These are phyloP conservation scores for Lachancea sp. DNA, from an alignment of 805 yeast species.

Conservation along the genomic window DNA sequence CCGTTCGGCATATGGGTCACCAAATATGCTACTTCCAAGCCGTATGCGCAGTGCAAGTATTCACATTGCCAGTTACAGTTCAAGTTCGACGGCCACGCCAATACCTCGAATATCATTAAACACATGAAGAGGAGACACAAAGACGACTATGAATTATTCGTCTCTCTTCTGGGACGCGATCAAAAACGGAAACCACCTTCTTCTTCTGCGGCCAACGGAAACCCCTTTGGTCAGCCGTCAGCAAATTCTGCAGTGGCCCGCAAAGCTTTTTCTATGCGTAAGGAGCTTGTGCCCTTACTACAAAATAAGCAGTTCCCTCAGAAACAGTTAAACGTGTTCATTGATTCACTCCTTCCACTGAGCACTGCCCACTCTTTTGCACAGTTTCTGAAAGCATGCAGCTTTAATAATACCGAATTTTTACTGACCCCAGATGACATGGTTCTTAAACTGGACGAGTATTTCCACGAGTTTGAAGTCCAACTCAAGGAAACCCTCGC, in stretches of 20 bases:
- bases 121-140: slow-evolving; percentile 12
- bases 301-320: slow-evolving; percentile 9
- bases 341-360: slow-evolving; percentile 11
- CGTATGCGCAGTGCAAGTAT: slow-evolving; percentile 14
- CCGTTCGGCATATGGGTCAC: slow-evolving; percentile 17
- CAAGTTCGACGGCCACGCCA: slow-evolving; percentile 12
- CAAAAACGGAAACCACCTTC: slow-evolving; percentile 7
- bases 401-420: slow-evolving; percentile 7
- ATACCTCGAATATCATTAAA: slow-evolving; percentile 13
- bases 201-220: background rate
- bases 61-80: slow-evolving; percentile 12
- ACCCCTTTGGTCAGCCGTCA: slow-evolving; percentile 1
- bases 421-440: slow-evolving; percentile 10
- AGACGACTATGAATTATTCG: slow-evolving; percentile 13
- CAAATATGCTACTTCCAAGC: slow-evolving; percentile 11
- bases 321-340: slow-evolving; percentile 11
- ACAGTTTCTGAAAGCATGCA: slow-evolving; percentile 10
- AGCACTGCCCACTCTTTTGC: slow-evolving; percentile 11
- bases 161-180: slow-evolving; percentile 5
- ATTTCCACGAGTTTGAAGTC: slow-evolving; percentile 10
- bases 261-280: slow-evolving; percentile 11
- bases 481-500: slow-evolving; percentile 10
- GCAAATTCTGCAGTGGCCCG: slow-evolving; percentile 5
- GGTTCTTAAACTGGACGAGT: slow-evolving; percentile 10
- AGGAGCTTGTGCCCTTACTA: slow-evolving; percentile 9